Evolutionary conservation across 257 asterid genomes (phyloP), one percentile per base, ranked within the genome.

Genomic region (Eucommia ulmoides): DNA sequence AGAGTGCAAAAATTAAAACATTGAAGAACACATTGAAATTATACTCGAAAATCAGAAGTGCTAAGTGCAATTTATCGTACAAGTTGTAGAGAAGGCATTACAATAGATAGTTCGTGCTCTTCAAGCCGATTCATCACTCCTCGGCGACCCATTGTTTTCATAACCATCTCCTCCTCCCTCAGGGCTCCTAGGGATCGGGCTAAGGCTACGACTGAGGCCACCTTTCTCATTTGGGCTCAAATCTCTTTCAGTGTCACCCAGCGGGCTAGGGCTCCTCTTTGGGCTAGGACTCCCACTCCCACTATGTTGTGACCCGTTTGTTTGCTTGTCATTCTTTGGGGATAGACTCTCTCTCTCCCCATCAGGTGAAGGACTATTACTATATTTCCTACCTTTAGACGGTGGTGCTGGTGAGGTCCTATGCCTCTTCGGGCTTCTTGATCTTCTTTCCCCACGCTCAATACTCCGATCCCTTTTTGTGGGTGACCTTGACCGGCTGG

Each of bases 401-500:
- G 12, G 38, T 22, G 76, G 60, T 2, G 12, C 8, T 22, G 76
- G 60, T 2, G 74, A 62, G 41, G 57, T 23, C 48, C 71, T 65
- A 29, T 55, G 78, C 17, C 63, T 65, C 55, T 59, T 66, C 10
- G 76, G 79, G 64, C 70, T 77, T 59, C 76, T 67, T n/a, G 84
- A 73, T 53, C 75, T 71, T 70, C 66, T 67, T 52, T 69, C 77
- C 29, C 52, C 71, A 7, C 24, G 66, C 22, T 73, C 81, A 33
- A 70, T 49, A 51, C 78, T 62, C 17, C 64, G 76, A 21, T 70
- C 81, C 60, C 74, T 65, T 67, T 53, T 55, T 11, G 64, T 57
- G 9, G 78, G 81, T 38, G 84, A 73, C 66, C 75, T 76, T 10
- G 84, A 76, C 59, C 67, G 74, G 59, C 81, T 74, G 77, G 64